phyloP scores from a whole-genome alignment of 352 stramenopile species.

The Plasmopara viticola region DNA sequence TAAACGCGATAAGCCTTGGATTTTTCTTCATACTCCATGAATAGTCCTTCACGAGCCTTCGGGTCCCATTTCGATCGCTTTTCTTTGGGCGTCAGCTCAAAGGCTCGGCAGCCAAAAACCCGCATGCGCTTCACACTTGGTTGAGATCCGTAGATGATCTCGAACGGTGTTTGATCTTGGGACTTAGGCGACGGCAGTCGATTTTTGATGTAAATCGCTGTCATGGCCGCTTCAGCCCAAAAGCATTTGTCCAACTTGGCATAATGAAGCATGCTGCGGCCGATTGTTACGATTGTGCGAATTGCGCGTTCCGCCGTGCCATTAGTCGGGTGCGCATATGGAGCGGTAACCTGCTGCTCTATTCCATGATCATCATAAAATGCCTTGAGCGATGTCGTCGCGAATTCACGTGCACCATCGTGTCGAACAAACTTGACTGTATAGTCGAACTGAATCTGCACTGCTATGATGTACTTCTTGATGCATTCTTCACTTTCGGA shows the following conservation, averaged over 20 bases:
- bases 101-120: background rate
- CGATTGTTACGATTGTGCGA: conserved; percentile 8
- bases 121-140: conserved; percentile 11
- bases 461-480: background rate
- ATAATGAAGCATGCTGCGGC: background rate
- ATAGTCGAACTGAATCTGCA: background rate
- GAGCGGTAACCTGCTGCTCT: conserved; percentile 9
- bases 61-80: too few species aligned
- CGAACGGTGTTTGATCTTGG: conserved; percentile 1
- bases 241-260: too few species aligned
- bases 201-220: conserved; percentile 5
- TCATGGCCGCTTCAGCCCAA: conserved; percentile 9
- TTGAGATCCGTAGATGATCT: conserved; percentile 6
- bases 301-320: conserved; percentile 8
- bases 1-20: conserved; percentile 6
- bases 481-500: background rate
- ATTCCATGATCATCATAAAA: conserved; percentile 10
- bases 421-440: too few species aligned
- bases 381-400: background rate
- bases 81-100: too few species aligned
- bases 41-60: too few species aligned
- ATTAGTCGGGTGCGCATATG: conserved; percentile 11
- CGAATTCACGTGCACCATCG: too few species aligned
- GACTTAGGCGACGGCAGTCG: too few species aligned
- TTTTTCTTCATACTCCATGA: background rate